Evolutionary conservation across 2,329 filamentous ascomycete species (phyloP).

Genomic region (Penicillium thymicola): DNA sequence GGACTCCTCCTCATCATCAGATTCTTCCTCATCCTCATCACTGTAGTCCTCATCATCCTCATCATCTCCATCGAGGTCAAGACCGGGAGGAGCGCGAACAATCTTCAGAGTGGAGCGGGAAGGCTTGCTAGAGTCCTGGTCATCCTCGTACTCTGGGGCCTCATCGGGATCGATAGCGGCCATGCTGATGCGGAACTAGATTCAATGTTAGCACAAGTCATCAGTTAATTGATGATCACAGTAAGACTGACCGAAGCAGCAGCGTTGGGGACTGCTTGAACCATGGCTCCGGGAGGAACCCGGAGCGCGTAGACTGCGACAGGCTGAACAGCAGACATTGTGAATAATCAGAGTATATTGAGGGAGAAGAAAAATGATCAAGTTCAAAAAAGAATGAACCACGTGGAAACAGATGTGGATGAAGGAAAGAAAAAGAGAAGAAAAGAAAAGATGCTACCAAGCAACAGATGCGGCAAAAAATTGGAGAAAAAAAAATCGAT

Average conservation of each 20-base stretch:
- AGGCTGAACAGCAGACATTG: slow-evolving; percentile 51
- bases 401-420: slow-evolving; percentile 21
- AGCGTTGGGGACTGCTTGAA: slow-evolving; percentile 74
- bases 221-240: background rate
- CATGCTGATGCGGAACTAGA: slow-evolving; percentile 95
- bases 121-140: slow-evolving; percentile 58
- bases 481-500: slow-evolving; percentile 10
- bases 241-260: slow-evolving; percentile 71
- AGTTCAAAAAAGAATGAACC: slow-evolving; percentile 23
- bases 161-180: slow-evolving; percentile 91
- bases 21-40: slow-evolving; percentile 50
- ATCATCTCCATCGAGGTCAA: slow-evolving; percentile 59
- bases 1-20: slow-evolving; percentile 69
- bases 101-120: slow-evolving; percentile 87
- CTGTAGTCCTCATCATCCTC: slow-evolving; percentile 56
- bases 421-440: slow-evolving; percentile 15
- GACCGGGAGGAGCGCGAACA: slow-evolving; percentile 65
- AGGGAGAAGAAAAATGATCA: slow-evolving; percentile 12
- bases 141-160: slow-evolving; percentile 62
- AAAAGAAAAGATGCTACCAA: slow-evolving; percentile 24
- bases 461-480: slow-evolving; percentile 13
- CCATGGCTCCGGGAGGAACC: slow-evolving; percentile 78
- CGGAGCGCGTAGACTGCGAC: slow-evolving; percentile 89
- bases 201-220: slow-evolving; percentile 5
- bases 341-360: slow-evolving; percentile 13